Evolutionary conservation across 2,329 filamentous ascomycete species (phyloP).

Genomic region (Xylaria sp.): DNA sequence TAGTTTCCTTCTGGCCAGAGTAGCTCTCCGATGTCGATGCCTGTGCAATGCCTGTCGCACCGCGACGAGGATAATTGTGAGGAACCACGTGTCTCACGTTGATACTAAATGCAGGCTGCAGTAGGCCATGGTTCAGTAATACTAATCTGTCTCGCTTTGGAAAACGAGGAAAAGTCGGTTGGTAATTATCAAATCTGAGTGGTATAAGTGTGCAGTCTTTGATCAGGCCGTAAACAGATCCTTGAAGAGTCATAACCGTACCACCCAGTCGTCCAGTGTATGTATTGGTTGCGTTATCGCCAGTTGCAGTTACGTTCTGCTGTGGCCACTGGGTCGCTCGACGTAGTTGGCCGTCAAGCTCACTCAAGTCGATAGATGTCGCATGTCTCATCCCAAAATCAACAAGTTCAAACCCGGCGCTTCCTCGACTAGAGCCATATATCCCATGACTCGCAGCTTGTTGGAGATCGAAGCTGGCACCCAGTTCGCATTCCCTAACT

Average conservation of each 20-base stretch:
- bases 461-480: slow-evolving; percentile 21
- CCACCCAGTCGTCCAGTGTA: neutral
- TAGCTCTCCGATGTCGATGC: neutral
- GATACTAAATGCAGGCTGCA: neutral
- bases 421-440: too few relatives aligned
- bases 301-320: neutral
- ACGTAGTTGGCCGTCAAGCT: neutral
- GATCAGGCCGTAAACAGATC: neutral
- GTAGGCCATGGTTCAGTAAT: neutral
- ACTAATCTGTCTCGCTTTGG: neutral
- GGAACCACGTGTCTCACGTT: neutral
- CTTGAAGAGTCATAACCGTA: neutral
- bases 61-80: neutral
- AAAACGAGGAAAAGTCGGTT: neutral
- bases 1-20: neutral
- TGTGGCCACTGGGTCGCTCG: neutral
- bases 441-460: slow-evolving; percentile 46
- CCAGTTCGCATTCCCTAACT: slow-evolving; percentile 22
- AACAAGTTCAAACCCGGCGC: neutral
- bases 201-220: neutral
- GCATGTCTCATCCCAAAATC: neutral
- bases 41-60: neutral
- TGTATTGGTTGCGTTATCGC: too few relatives aligned
- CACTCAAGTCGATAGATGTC: neutral
- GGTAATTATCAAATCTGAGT: neutral